These are phyloP conservation scores for Medicago lupulina DNA, from an alignment of 306 rosid genomes.

Conservation along the genomic window DNA sequence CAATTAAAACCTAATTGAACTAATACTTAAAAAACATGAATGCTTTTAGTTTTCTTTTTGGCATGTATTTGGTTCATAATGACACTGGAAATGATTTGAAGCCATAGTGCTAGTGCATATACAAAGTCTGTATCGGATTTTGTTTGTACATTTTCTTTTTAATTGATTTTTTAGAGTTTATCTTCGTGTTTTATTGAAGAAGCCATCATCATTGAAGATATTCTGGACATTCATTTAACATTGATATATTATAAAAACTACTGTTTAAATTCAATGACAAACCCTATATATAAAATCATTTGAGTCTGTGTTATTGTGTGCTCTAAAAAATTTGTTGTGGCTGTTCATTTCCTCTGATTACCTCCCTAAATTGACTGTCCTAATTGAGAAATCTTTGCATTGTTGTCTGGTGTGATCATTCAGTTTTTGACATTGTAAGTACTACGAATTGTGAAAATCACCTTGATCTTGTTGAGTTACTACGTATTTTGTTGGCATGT, in stretches of 20 bases:
- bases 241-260: slow-evolving; percentile 3
- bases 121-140: background rate
- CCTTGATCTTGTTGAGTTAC: slow-evolving; percentile 22
- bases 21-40: too few relatives aligned
- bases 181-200: background rate
- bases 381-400: slow-evolving; percentile 18
- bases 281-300: slow-evolving; percentile 7
- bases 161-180: slow-evolving; percentile 16
- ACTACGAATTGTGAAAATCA: background rate
- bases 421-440: slow-evolving; percentile 16
- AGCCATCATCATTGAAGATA: background rate
- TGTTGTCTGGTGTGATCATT: slow-evolving; percentile 37
- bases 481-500: slow-evolving; percentile 33
- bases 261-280: background rate
- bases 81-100: slow-evolving; percentile 15
- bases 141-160: slow-evolving; percentile 16
- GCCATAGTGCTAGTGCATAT: background rate
- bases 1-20: too few relatives aligned
- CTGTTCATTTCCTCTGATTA: slow-evolving; percentile 10
- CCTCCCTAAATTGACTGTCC: slow-evolving; percentile 17
- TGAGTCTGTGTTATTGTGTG: background rate
- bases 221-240: background rate
- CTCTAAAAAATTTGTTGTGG: background rate
- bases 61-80: too few relatives aligned
- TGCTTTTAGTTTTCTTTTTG: too few relatives aligned